Evolutionary conservation across 352 stramenopile genomes (phyloP).

Genomic region (Pelagophyceae sp.): DNA sequence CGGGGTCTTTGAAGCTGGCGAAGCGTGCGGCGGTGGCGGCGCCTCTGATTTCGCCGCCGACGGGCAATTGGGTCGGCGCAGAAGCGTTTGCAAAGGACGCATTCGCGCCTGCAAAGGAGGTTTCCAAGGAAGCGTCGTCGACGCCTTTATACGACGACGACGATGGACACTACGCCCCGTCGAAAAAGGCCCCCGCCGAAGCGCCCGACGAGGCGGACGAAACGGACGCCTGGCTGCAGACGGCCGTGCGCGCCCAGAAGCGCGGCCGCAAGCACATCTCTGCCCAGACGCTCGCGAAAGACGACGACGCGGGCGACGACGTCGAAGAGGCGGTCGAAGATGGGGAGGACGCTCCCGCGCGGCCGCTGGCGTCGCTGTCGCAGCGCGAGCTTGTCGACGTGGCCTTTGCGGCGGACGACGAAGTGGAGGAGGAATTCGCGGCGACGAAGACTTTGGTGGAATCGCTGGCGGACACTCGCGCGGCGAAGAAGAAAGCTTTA

Average conservation of each 20-base stretch:
- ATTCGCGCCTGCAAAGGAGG: neutral
- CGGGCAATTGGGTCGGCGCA: no score
- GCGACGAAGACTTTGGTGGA: conserved; percentile 31
- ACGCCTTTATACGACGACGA: no score
- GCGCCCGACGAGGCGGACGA: no score
- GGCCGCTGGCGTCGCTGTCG: no score
- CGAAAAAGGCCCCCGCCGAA: no score
- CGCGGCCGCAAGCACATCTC: neutral
- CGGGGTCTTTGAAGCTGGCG: neutral
- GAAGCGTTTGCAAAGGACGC: neutral
- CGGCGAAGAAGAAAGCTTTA: conserved; percentile 50
- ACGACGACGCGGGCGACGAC: neutral
- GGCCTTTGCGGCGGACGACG: conserved; percentile 72
- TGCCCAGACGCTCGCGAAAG: neutral
- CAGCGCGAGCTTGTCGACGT: conserved; percentile 72
- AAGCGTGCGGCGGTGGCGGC: neutral
- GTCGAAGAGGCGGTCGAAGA: no score
- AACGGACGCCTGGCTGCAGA: no score
- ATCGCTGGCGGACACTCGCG: neutral
- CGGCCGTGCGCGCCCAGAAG: neutral
- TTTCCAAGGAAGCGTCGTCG: no score
- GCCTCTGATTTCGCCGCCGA: no score
- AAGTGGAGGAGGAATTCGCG: conserved; percentile 68
- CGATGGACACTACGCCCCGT: no score
- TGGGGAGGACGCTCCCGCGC: conserved; percentile 22